Base-by-base conservation (phyloP, 2,329 filamentous ascomycete species). In the Xylariaceae sp. region DNA sequence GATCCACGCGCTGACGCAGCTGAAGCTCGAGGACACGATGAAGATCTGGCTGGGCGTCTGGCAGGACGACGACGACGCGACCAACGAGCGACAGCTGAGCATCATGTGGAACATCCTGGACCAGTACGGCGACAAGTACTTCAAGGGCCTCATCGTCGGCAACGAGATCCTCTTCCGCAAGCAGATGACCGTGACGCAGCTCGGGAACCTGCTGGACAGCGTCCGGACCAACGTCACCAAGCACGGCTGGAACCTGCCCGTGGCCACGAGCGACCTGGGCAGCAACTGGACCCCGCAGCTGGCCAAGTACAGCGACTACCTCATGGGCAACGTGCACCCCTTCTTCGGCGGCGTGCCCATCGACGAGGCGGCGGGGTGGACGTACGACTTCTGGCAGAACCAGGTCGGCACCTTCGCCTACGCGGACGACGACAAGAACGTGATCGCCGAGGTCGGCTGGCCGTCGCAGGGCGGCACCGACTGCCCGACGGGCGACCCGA, bases 321-420 rank as follows among this genome's bases (percentile, higher is more conserved):
- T 96, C 59, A 95, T 96, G 89, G 83, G 86, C 47, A 96, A 96
- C 55, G 85, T 96, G 35, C 92, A 96, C 55, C 90, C 92, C 0
- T 95, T 96, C 70, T 96, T 96, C 54, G 83, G 80, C 0, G 90
- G 90, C 29, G 77, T 86, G 10, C 65, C 72, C 1, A 80, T 78
- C 2, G 64, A 74, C 2, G 56, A 72, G 2, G 86, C 87, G 0
- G 80, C 88, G 0, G 62, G 56, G 6, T 96, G 90, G 90, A 94
- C 90, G 0, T 85, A 70, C 61, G 60, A 60, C 12, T 96, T 95
- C 62, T 96, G 88, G 83, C 61, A 81, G 28, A 64, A 59, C 8
- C 70, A 89, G 37, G 80, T 90, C 46, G 72, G 77, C 0, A 44
- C 59, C 0, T 71, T 86, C 39, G 85, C 80, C 40, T 73, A 80